Conservation (phyloP, 2,329 filamentous ascomycete genomes). For the Magnaporthiopsis incrustans region DNA sequence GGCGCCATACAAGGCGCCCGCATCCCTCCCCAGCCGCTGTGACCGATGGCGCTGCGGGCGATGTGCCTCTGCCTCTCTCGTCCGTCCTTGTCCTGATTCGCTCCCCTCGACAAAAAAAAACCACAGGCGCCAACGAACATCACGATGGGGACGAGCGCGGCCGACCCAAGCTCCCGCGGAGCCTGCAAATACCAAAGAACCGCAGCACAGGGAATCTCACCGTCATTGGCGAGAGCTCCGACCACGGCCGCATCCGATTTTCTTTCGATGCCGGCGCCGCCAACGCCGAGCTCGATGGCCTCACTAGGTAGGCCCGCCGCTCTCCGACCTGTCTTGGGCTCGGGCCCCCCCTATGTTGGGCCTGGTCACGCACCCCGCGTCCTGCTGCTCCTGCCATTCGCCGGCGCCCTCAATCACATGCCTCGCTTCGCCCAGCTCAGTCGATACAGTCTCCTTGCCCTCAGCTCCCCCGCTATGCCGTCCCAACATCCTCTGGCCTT, state of each 20-base stretch:
- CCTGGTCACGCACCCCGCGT: background rate
- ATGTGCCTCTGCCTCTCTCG: slow-evolving; percentile 6
- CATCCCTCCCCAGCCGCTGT: background rate
- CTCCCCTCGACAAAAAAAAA: background rate
- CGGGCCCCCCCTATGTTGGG: slow-evolving; percentile 1
- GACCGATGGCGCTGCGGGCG: background rate
- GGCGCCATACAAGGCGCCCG: background rate
- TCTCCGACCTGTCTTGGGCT: slow-evolving; percentile 10
- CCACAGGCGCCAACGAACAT: slow-evolving; percentile 31
- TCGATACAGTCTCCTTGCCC: background rate
- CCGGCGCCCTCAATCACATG: slow-evolving; percentile 2
- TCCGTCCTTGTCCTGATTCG: slow-evolving; percentile 5
- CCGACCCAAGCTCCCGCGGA: slow-evolving; percentile 35
- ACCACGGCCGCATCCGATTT: slow-evolving; percentile 58
- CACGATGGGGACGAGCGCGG: slow-evolving; percentile 30
- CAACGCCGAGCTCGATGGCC: slow-evolving; percentile 55
- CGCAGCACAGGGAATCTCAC: slow-evolving; percentile 56
- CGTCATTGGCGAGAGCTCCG: slow-evolving; percentile 39
- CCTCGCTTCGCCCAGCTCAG: background rate
- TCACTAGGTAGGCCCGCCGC: slow-evolving; percentile 59
- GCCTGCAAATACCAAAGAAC: slow-evolving; percentile 53
- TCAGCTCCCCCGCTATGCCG: background rate
- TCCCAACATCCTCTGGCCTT: background rate
- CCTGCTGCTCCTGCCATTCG: background rate
- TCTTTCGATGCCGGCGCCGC: slow-evolving; percentile 67